Percentiles rank a stretch among this genome's conserved stretches.
These are phyloP conservation scores for Suillus subaureus DNA, from an alignment of 768 basidiomycete genomes.

Conservation along the genomic window DNA sequence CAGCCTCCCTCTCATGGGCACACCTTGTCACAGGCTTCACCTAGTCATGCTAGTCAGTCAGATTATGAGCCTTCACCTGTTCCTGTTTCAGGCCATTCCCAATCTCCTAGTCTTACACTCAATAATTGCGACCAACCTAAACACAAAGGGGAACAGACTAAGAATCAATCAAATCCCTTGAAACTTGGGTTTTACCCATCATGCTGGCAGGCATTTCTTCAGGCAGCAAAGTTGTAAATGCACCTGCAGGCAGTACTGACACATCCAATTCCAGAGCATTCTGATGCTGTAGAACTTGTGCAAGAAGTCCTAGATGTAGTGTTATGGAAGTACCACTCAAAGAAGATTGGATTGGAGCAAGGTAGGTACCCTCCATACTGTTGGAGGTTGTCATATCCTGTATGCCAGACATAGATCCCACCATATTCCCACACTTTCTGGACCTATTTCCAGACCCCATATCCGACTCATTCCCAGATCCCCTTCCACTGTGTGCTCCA, in stretches of 20 bases:
- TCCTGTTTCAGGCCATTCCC: neutral
- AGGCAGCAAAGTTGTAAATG: neutral
- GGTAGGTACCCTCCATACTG: neutral
- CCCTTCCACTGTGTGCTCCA: too few species aligned
- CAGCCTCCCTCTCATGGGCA: neutral
- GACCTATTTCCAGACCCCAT: too few species aligned
- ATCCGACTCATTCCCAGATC: too few species aligned
- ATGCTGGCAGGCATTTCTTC: neutral
- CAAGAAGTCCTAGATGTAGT: neutral
- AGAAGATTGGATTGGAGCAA: neutral
- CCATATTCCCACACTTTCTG: too few species aligned
- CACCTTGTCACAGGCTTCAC: neutral
- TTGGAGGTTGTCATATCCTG: too few species aligned
- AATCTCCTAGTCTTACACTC: neutral
- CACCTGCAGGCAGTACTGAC: neutral
- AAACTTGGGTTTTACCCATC: neutral
- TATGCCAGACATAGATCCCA: too few species aligned
- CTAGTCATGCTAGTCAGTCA: neutral
- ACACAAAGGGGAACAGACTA: neutral
- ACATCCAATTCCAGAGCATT: neutral
- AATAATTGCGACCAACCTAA: neutral
- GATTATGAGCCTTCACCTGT: neutral
- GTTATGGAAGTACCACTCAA: neutral
- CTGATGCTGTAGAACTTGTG: neutral
- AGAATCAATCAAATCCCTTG: neutral